A percentile compares a stretch with the other conserved stretches of the same genome.
These are phyloP conservation scores for Malus asiatica DNA, from an alignment of 306 rosid species.

Conservation along the genomic window DNA sequence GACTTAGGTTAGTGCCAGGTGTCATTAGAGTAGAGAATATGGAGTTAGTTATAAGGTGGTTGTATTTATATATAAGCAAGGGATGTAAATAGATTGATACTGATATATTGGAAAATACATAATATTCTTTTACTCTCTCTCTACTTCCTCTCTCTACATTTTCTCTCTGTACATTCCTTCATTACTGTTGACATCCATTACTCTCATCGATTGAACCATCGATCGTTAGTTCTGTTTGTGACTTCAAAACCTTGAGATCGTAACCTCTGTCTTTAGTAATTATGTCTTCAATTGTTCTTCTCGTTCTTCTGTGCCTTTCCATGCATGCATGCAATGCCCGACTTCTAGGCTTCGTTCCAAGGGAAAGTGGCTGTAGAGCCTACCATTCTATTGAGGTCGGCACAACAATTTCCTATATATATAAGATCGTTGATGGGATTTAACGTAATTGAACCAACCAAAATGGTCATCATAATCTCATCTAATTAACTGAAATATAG, in stretches of 20 bases:
- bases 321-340: conserved; percentile 65
- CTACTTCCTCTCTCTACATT: no score
- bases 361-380: neutral
- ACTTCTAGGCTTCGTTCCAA: conserved; percentile 9
- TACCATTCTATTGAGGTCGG: conserved; percentile 28
- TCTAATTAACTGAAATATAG: no score
- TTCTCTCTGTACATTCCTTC: no score
- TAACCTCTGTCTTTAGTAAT: neutral
- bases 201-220: neutral
- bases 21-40: no score
- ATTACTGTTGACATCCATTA: neutral
- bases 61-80: no score
- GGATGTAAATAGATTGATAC: accelerated
- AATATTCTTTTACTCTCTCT: no score
- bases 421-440: no score
- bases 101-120: no score
- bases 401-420: neutral
- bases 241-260: neutral
- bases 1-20: no score
- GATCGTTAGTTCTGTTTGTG: neutral
- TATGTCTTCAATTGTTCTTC: conserved; percentile 35
- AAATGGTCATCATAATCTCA: no score
- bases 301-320: conserved; percentile 34
- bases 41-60: no score
- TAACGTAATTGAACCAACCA: no score